These are phyloP conservation scores for Sherardia arvensis DNA, from an alignment of 257 asterid species.

Conservation along the genomic window DNA sequence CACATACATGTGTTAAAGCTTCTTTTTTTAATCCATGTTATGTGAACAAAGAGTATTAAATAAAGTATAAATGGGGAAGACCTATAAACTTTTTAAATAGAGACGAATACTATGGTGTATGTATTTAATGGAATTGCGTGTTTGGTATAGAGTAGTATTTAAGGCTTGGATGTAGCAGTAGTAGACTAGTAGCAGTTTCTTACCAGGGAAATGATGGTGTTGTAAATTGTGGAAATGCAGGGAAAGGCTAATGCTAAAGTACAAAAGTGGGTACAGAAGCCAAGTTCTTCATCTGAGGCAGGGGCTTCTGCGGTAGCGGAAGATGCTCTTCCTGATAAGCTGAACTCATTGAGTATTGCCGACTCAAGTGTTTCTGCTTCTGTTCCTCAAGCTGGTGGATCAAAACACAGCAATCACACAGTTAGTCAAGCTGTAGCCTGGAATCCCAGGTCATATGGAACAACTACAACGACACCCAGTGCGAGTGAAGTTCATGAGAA, in stretches of 20 bases:
- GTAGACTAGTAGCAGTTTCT: not conserved
- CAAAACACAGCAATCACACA: slow-evolving; percentile 24
- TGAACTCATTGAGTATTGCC: slow-evolving; percentile 35
- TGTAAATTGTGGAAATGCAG: slow-evolving; percentile 33
- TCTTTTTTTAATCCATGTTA: not conserved
- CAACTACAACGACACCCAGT: slow-evolving; percentile 33
- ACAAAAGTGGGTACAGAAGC: slow-evolving; percentile 44
- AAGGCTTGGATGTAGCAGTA: not conserved
- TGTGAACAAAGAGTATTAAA: too few relatives aligned
- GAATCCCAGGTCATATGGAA: slow-evolving; percentile 69
- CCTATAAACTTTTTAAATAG: too few relatives aligned
- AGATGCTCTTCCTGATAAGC: slow-evolving; percentile 32
- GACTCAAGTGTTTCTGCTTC: slow-evolving; percentile 34
- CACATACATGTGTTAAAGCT: not conserved
- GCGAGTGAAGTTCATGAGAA: slow-evolving; percentile 12
- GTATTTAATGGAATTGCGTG: not conserved
- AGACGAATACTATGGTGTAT: not conserved
- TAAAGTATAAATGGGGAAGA: not conserved
- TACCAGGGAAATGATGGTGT: not conserved
- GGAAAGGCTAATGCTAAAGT: slow-evolving; percentile 33
- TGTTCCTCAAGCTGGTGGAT: slow-evolving; percentile 32
- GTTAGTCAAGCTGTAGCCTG: slow-evolving; percentile 39
- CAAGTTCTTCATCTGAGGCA: slow-evolving; percentile 12
- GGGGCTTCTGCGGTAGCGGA: slow-evolving; percentile 27
- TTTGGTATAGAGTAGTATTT: too few relatives aligned